Base-by-base conservation (phyloP, 305 asterid genomes). In the Caryopteris hybrid region DNA sequence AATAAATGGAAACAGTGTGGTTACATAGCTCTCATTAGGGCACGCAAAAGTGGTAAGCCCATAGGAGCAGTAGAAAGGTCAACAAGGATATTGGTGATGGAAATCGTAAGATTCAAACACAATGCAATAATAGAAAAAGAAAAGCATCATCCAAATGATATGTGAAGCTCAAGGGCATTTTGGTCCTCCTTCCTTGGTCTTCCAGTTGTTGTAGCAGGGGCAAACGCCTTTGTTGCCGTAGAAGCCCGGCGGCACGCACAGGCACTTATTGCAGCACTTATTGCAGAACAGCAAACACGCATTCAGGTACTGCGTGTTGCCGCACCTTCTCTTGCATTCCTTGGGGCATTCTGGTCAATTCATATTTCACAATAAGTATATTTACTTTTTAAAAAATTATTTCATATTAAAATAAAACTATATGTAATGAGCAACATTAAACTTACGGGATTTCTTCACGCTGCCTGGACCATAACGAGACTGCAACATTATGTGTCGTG, bases 151-250 rank as follows among this genome's bases (percentile, higher is more conserved):
- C 63, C 63, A 18, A 33, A 33, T 34, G 33, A n/a, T 17, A 57
- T 0, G 12, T 52, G 18, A 9, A 57, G 9, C 17, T 69, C 68
- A 69, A 48, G 85, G 85, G 75, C 88, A 83, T 51, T 83, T 82
- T 8, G 87, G 85, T 31, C 83, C 76, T 34, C 87, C 88, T 70
- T 64, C 62, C 80, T 83, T 47, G 11, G 85, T 83, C 79, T 78
- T 83, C 88, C 88, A 83, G 54, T 75, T 71, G 68, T 83, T 78
- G 74, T 83, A 83, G 61, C 88, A 83, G 1, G 84, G 78, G 74
- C 88, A 80, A 0, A 67, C 73, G 22, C 34, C 67, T 42, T 83
- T 83, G 77, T 83, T 80, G n/a, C 88, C 88, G 8, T 73, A 83
- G 61, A 61, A 73, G 60, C 88, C 88, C 2, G 85, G 84, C 2